Evolutionary conservation across 345 rosid species (phyloP).

Genomic region (Pistacia integerrima): DNA sequence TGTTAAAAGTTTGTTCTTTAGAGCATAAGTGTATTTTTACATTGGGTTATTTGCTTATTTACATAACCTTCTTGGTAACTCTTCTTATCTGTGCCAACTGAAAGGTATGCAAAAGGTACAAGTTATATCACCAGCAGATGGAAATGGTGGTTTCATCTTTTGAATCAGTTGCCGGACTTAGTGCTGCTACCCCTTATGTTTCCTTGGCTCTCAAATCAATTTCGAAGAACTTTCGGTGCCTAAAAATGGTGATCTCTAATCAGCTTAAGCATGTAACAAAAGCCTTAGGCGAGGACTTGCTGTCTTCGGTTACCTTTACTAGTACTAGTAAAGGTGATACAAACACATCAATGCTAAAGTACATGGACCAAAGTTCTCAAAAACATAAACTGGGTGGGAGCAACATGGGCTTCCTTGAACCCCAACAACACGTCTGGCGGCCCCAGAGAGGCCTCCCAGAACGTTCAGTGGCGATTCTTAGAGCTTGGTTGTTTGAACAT

Average conservation of each 20-base stretch:
- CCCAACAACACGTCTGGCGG: slow-evolving; percentile 61
- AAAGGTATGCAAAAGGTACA: slow-evolving; percentile 58
- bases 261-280: slow-evolving; percentile 43
- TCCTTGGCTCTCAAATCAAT: slow-evolving; percentile 48
- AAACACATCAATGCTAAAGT: slow-evolving; percentile 25
- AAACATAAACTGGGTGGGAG: slow-evolving; percentile 37
- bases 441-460: slow-evolving; percentile 76
- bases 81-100: slow-evolving; percentile 6
- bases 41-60: neutral
- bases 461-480: slow-evolving; percentile 55
- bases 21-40: neutral
- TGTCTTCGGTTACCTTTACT: slow-evolving; percentile 26
- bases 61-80: neutral
- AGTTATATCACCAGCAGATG: slow-evolving; percentile 64
- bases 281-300: slow-evolving; percentile 40
- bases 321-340: slow-evolving; percentile 30
- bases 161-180: slow-evolving; percentile 62
- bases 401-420: slow-evolving; percentile 44
- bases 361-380: slow-evolving; percentile 34
- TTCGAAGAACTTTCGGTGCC: slow-evolving; percentile 45
- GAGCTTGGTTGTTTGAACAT: slow-evolving; percentile 74
- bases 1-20: neutral
- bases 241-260: slow-evolving; percentile 44
- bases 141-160: slow-evolving; percentile 70
- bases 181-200: slow-evolving; percentile 53